Evolutionary conservation across 1,284 basidiomycete genomes (phyloP).

Genomic region (Malassezia psittaci): DNA sequence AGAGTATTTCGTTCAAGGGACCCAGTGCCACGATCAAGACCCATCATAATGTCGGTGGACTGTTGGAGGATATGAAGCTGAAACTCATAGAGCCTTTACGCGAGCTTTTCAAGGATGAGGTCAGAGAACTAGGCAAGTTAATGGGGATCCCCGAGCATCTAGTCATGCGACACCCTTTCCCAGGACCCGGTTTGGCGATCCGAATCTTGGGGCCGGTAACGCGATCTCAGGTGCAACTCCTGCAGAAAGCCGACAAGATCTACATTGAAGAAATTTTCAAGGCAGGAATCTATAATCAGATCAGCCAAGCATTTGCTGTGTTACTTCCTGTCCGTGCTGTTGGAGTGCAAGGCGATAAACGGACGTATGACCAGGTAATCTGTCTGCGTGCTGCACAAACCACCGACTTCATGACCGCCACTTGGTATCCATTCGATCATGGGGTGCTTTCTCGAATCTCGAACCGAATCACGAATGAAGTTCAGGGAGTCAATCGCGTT

Average conservation of each 20-base stretch:
- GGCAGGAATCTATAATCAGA: slow-evolving; percentile 83
- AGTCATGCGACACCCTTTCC: slow-evolving; percentile 97
- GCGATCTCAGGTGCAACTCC: slow-evolving; percentile 78
- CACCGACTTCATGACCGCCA: slow-evolving; percentile 48
- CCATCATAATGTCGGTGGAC: slow-evolving; percentile 95
- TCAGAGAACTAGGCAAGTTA: slow-evolving; percentile 79
- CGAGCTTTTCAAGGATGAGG: slow-evolving; percentile 99
- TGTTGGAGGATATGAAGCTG: slow-evolving; percentile 95
- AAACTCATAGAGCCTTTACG: slow-evolving; percentile 96
- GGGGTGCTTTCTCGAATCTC: slow-evolving; percentile 83
- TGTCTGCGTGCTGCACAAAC: slow-evolving; percentile 41
- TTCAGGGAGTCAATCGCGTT: slow-evolving; percentile 61
- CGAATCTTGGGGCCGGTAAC: slow-evolving; percentile 92
- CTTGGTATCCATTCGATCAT: slow-evolving; percentile 71
- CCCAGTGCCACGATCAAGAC: slow-evolving; percentile 99
- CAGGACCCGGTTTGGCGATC: slow-evolving; percentile 96
- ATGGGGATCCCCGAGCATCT: slow-evolving; percentile 84
- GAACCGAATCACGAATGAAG: slow-evolving; percentile 95
- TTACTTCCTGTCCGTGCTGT: slow-evolving; percentile 93
- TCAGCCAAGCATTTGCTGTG: slow-evolving; percentile 94
- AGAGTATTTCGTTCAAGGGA: slow-evolving; percentile 98
- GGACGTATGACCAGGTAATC: slow-evolving; percentile 88
- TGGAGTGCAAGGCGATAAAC: slow-evolving; percentile 90
- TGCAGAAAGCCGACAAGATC: slow-evolving; percentile 91
- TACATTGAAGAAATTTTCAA: slow-evolving; percentile 96